phyloP scores from a whole-genome alignment of 257 asterid species.

The Prunella vulgaris region DNA sequence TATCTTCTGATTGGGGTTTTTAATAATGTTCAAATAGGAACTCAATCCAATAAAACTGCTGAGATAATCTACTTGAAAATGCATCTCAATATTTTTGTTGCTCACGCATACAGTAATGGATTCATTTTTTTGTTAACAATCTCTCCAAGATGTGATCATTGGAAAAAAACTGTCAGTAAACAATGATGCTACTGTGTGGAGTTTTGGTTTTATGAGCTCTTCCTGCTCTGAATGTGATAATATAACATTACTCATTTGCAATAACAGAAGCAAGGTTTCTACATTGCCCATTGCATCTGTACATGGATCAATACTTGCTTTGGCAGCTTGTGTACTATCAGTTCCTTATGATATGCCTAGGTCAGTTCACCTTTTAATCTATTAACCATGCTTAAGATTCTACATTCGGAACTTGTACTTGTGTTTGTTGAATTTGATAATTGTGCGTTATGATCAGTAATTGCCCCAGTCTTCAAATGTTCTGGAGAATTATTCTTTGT shows the following conservation, averaged over 20 bases:
- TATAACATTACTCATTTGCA: conserved; percentile 13
- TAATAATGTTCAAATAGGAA: not conserved
- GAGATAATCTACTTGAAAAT: not conserved
- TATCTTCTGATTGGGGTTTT: not conserved
- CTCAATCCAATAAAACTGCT: not conserved
- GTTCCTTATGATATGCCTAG: conserved; percentile 99
- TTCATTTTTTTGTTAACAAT: not conserved
- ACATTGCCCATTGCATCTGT: conserved; percentile 63
- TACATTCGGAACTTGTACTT: not conserved
- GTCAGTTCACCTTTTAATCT: conserved; percentile 34
- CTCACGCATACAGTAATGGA: not conserved
- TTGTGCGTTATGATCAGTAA: not conserved
- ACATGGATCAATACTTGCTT: conserved; percentile 92
- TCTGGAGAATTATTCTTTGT: conserved; percentile 5
- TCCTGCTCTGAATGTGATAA: conserved; percentile 4
- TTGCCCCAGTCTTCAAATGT: not conserved
- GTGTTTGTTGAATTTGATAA: not conserved
- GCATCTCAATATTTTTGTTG: not conserved
- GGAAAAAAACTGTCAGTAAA: not conserved
- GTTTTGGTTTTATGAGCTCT: not conserved
- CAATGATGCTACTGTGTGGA: not conserved
- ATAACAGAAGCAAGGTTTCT: conserved; percentile 59
- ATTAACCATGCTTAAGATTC: conserved; percentile 7
- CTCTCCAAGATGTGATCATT: not conserved
- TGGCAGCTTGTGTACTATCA: conserved; percentile 90